Evolutionary conservation across 495 filamentous ascomycete genomes (phyloP), one percentile per base, ranked within the genome.

Genomic region (Lophiostoma macrostomum): DNA sequence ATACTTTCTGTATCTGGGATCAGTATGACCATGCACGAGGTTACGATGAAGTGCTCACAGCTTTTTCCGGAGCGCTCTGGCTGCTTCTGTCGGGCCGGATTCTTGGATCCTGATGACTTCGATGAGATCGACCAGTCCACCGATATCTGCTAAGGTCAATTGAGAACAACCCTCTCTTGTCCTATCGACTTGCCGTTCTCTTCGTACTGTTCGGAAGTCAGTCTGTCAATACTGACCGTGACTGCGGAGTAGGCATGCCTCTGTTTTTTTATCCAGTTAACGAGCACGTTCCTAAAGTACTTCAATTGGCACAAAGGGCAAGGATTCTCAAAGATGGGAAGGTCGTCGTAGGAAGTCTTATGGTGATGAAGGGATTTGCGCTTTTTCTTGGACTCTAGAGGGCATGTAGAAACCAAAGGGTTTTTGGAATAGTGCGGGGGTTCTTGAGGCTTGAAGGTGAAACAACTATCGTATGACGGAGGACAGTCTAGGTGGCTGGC

Each of bases 211-310:
- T 96, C 91, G 67, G 87, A 85, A 10, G 90, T 96, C 46, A 97
- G 80, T 36, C 84, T 81, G 66, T 97, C 91, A 56, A 99, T 83
- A 46, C 88, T 86, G n/a, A 95, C 94, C 18, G 91, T 94, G 56
- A 97, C 82, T 8, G 94, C 89, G 48, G 94, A 84, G 68, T 90
- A 97, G 0, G 94, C 91, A 71, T 97, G 96, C 75, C 89, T 88
- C 84, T 91, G 71, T 58, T 47, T 37, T 13, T 48, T 19, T 10
- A 58, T 35, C 48, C 44, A 53, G 30, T 30, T 36, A 28, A 23
- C 64, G 55, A 59, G 50, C 43, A 44, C 30, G 11, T 41, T 46
- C 23, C 53, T 19, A 8, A 29, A 47, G 24, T 52, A 31, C 19
- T 39, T 29, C 4, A 58, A 45, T 32, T 46, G 44, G 30, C 47